Base-by-base conservation (phyloP, 2,329 filamentous ascomycete genomes). In the Colletotrichum sp. region DNA sequence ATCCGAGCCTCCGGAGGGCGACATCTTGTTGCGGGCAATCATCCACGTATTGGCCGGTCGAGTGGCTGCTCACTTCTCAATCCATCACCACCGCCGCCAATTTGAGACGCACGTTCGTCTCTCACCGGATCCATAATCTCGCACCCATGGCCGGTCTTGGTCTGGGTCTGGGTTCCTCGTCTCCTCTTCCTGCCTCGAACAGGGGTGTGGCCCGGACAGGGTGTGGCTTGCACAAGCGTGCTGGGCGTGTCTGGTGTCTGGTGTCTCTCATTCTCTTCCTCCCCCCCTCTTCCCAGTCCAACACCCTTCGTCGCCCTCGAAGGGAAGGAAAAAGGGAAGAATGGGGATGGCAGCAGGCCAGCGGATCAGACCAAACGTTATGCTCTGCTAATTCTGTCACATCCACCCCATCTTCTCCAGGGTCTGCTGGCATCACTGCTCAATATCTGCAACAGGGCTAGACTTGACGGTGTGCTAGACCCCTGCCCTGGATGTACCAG, bases 401-500 rank as follows among this genome's bases (percentile, higher is more conserved):
- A 82, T 81, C 80, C 80, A 81, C 79, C 78, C 79, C 82, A 81
- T 82, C 80, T 79, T 81, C 75, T 78, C 79, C 78, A 76, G 79
- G 79, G 77, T 74, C 66, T 71, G 67, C 71, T 74, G 65, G 77
- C 71, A 74, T 76, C 66, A 71, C 60, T 76, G 74, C 71, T 76
- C 71, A 76, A 74, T 74, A 74, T 74, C 82, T 86, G 86, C 84
- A 84, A 86, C 85, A 85, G 82, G 83, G 83, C 84, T 84, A 83
- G 81, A 82, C 81, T 80, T 80, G 80, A 82, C 81, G 80, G 80
- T 80, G 80, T 83, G 79, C 80, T 77, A 80, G 77, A 80, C 81
- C 83, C 84, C 82, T 82, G 82, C 78, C 81, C 81, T 83, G 82
- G 81, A 81, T 80, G 80, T 81, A 77, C 79, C 79, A 78, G 78